Conservation (phyloP, 257 asterid species). For the Ophiorrhiza pumila region DNA sequence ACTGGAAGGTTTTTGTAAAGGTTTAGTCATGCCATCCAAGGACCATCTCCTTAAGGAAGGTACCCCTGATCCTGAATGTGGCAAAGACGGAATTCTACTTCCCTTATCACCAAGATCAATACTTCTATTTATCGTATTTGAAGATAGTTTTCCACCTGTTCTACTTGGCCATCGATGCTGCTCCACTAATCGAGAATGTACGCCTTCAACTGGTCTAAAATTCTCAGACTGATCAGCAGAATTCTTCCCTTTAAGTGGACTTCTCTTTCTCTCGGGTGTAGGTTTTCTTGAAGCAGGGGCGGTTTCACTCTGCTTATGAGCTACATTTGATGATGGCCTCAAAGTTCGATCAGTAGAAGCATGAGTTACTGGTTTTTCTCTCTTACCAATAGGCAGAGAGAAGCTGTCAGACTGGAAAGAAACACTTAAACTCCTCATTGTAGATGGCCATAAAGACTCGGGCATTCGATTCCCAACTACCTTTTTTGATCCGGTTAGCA, state of each 20-base stretch:
- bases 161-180: slow-evolving; percentile 81
- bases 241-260: slow-evolving; percentile 63
- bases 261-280: slow-evolving; percentile 72
- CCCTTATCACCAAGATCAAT: slow-evolving; percentile 50
- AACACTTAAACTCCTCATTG: slow-evolving; percentile 58
- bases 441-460: slow-evolving; percentile 79
- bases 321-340: slow-evolving; percentile 55
- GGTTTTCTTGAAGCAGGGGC: slow-evolving; percentile 47
- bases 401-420: slow-evolving; percentile 58
- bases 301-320: slow-evolving; percentile 45
- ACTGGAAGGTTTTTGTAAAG: slow-evolving; percentile 50
- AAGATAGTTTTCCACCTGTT: slow-evolving; percentile 42
- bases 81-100: slow-evolving; percentile 32
- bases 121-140: slow-evolving; percentile 37
- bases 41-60: slow-evolving; percentile 63
- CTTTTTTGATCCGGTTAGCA: slow-evolving; percentile 43
- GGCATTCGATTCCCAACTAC: slow-evolving; percentile 45
- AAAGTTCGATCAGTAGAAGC: slow-evolving; percentile 45
- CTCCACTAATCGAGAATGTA: slow-evolving; percentile 53
- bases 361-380: slow-evolving; percentile 49
- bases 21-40: slow-evolving; percentile 49
- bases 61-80: slow-evolving; percentile 29
- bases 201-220: slow-evolving; percentile 60
- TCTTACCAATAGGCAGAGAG: slow-evolving; percentile 51
- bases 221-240: slow-evolving; percentile 66